Conservation (phyloP, 108 stramenopile genomes). For the Skeletonema marinoi region DNA sequence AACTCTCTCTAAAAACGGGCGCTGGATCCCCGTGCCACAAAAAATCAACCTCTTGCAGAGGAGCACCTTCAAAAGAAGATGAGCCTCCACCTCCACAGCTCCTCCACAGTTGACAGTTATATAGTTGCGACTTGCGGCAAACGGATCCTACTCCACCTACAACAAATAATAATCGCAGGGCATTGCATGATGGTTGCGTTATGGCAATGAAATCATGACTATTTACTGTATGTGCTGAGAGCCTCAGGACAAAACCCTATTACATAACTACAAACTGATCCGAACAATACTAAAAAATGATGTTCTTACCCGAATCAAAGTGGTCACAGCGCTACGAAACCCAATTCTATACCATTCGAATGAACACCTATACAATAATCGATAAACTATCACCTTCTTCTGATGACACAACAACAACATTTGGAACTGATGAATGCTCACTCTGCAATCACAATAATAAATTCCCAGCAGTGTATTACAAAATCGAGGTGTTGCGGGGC, state of each 20-base stretch:
- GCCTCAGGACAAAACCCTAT: too few relatives aligned
- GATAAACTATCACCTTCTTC: background rate
- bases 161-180: too few relatives aligned
- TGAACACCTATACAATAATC: constrained; percentile 11
- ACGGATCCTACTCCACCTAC: too few relatives aligned
- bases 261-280: too few relatives aligned
- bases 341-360: constrained; percentile 38
- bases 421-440: constrained; percentile 8
- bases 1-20: background rate
- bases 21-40: background rate
- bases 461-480: constrained; percentile 36
- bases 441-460: constrained; percentile 5
- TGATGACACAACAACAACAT: background rate
- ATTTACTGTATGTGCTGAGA: too few relatives aligned
- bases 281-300: constrained; percentile 9
- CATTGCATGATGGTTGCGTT: too few relatives aligned
- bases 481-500: constrained; percentile 20
- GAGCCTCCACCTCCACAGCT: too few relatives aligned
- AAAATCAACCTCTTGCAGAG: too few relatives aligned
- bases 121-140: too few relatives aligned
- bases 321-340: constrained; percentile 37
- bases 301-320: constrained; percentile 39
- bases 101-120: too few relatives aligned
- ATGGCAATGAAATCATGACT: too few relatives aligned
- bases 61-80: too few relatives aligned